Conservation (phyloP, 257 asterid genomes). For the Petunia secreta region DNA sequence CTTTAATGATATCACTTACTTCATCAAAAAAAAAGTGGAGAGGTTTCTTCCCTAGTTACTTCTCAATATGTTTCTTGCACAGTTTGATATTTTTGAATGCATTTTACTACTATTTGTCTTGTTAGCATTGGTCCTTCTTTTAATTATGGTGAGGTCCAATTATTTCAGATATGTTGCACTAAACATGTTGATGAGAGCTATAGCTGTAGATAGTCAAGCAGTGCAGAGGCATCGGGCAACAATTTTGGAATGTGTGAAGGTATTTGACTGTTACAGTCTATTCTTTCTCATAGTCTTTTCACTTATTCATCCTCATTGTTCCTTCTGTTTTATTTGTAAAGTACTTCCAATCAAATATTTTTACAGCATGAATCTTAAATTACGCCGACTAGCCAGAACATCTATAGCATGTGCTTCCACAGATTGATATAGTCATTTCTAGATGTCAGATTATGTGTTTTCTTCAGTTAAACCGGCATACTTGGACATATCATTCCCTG, state of each 20-base stretch:
- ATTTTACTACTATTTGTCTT: not conserved
- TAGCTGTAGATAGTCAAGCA: conserved; percentile 92
- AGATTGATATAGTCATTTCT: not conserved
- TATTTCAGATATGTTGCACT: conserved; percentile 90
- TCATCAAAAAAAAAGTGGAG: not conserved
- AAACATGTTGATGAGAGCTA: conserved; percentile 97
- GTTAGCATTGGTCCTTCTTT: conserved; percentile 30
- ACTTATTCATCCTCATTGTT: conserved; percentile 11
- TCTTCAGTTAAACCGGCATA: conserved; percentile 5
- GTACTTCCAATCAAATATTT: conserved; percentile 1
- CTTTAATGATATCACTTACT: no score
- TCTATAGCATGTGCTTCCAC: conserved; percentile 19
- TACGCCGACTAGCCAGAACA: not conserved
- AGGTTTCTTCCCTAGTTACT: not conserved
- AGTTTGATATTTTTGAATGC: not conserved
- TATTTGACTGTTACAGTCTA: conserved; percentile 32
- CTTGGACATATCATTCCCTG: conserved; percentile 1
- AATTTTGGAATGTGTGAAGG: conserved; percentile 97
- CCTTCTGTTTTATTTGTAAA: conserved; percentile 13
- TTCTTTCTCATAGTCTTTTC: not conserved
- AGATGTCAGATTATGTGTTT: not conserved
- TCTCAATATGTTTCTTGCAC: not conserved
- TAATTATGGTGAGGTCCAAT: conserved; percentile 36
- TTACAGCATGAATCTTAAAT: not conserved
- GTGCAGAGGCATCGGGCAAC: conserved; percentile 99